These are phyloP conservation scores for Cyclotella distinguenda DNA, from an alignment of 108 stramenopile genomes.

Conservation along the genomic window DNA sequence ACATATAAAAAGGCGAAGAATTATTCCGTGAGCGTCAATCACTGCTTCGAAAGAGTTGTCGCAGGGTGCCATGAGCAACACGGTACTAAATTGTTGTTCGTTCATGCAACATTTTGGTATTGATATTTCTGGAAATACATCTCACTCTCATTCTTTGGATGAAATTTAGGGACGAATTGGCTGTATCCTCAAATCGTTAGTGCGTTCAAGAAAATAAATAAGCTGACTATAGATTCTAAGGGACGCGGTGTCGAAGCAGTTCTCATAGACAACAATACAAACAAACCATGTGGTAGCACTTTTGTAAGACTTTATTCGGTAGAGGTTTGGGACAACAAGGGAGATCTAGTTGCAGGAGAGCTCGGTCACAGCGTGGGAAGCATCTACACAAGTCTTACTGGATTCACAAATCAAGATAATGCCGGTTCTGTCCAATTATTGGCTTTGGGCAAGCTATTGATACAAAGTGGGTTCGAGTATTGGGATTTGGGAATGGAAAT, in stretches of 20 bases:
- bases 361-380: constrained; percentile 80
- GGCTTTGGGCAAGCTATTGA: constrained; percentile 58
- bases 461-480: constrained; percentile 48
- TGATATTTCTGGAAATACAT: not conserved
- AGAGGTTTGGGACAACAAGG: constrained; percentile 69
- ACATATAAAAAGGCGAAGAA: constrained; percentile 65
- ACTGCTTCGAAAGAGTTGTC: constrained; percentile 66
- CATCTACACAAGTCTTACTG: constrained; percentile 81
- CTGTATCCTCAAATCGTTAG: constrained; percentile 70
- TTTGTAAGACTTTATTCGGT: constrained; percentile 76
- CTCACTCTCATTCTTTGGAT: not conserved
- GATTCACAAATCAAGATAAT: constrained; percentile 64
- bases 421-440: constrained; percentile 80
- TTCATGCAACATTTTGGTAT: not conserved
- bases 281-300: constrained; percentile 15
- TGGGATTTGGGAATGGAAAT: constrained; percentile 89
- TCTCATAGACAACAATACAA: constrained; percentile 20
- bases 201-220: constrained; percentile 57
- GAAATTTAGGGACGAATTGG: constrained; percentile 58
- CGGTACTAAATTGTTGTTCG: constrained; percentile 22
- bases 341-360: constrained; percentile 77
- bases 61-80: constrained; percentile 81
- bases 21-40: constrained; percentile 67
- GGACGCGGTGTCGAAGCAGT: constrained; percentile 17
- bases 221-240: constrained; percentile 8